phyloP scores from a whole-genome alignment of 331 rosid species.

The Acacia pycnantha region DNA sequence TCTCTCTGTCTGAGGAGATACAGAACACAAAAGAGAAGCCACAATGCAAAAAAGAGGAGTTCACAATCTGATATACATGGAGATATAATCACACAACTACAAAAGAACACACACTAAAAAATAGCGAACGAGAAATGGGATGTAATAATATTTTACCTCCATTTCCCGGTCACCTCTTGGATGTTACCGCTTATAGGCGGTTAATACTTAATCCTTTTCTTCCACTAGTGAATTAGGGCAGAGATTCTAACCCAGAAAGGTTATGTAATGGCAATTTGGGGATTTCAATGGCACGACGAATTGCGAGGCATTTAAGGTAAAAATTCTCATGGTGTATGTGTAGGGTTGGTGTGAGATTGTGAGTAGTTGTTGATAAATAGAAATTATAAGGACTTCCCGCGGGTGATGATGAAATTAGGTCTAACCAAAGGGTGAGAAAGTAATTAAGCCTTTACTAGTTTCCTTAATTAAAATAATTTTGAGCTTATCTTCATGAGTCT shows the following conservation, averaged over 20 bases:
- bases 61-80: slow-evolving; percentile 31
- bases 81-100: background rate
- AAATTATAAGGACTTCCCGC: slow-evolving; percentile 16
- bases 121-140: slow-evolving; percentile 20
- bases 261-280: slow-evolving; percentile 19
- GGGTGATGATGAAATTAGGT: slow-evolving; percentile 47
- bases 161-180: slow-evolving; percentile 35
- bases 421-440: slow-evolving; percentile 33
- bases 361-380: slow-evolving; percentile 43
- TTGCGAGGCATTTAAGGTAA: background rate
- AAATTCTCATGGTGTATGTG: background rate
- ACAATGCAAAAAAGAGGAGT: slow-evolving; percentile 21
- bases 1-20: slow-evolving; percentile 45
- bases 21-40: slow-evolving; percentile 25
- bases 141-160: slow-evolving; percentile 28
- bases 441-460: background rate
- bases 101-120: background rate
- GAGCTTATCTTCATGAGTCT: background rate
- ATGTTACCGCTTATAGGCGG: slow-evolving; percentile 57
- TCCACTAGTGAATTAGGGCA: slow-evolving; percentile 35
- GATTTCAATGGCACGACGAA: background rate
- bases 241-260: slow-evolving; percentile 4
- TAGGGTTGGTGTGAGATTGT: slow-evolving; percentile 31
- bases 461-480: background rate
- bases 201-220: slow-evolving; percentile 17